Evolutionary conservation across 1,284 basidiomycete genomes (phyloP).

Genomic region (Moesziomyces antarcticus): DNA sequence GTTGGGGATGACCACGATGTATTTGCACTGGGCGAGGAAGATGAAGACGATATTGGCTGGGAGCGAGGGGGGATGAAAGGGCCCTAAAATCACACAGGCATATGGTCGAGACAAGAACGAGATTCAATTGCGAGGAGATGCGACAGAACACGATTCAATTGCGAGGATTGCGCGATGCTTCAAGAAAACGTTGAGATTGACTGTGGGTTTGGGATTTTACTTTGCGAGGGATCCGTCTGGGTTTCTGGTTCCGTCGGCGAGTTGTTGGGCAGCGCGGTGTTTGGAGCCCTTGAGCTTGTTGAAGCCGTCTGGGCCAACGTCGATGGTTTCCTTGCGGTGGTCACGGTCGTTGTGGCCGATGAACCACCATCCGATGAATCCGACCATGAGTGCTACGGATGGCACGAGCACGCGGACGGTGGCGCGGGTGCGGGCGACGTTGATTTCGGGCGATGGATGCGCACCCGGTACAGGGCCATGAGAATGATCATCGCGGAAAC

Average conservation of each 20-base stretch:
- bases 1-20: slow-evolving; percentile 4
- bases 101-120: too few relatives aligned
- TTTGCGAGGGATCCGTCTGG: slow-evolving; percentile 18
- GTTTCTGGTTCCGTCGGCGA: slow-evolving; percentile 29
- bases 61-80: slow-evolving; percentile 19
- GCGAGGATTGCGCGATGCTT: background rate
- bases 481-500: slow-evolving; percentile 31
- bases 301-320: slow-evolving; percentile 33
- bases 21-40: slow-evolving; percentile 11
- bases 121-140: background rate
- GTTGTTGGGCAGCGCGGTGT: slow-evolving; percentile 37
- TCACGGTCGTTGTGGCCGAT: slow-evolving; percentile 42
- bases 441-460: slow-evolving; percentile 39
- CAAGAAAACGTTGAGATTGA: background rate
- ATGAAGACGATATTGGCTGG: slow-evolving; percentile 36
- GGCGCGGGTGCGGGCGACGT: slow-evolving; percentile 30
- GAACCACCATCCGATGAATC: slow-evolving; percentile 54
- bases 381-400: slow-evolving; percentile 36
- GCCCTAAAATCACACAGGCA: slow-evolving; percentile 5
- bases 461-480: slow-evolving; percentile 41
- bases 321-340: slow-evolving; percentile 29
- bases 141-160: background rate
- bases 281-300: slow-evolving; percentile 51
- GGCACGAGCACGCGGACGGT: slow-evolving; percentile 47
- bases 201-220: slow-evolving; percentile 1